Evolutionary conservation across 768 basidiomycete genomes (phyloP), one percentile per base, ranked within the genome.

Genomic region (Tubosaeta brunneosetosa): DNA sequence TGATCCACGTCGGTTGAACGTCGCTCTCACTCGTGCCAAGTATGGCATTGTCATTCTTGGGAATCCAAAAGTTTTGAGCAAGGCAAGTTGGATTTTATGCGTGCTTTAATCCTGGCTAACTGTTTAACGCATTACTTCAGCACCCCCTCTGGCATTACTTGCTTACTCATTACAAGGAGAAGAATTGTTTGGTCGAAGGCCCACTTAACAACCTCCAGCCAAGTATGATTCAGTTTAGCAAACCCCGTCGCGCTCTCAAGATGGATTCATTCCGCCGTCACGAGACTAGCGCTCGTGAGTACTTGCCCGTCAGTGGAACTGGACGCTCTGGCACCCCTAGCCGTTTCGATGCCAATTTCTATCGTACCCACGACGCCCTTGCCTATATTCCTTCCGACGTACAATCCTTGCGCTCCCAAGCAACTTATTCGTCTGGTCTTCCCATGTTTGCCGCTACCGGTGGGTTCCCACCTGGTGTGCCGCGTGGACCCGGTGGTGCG

Each of bases 151-250:
- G 97, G 97, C 93, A 98, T 64, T 94, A 94, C 70, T 84, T 99
- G 44, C 79, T 99, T 52, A 97, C 94, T 2, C 97, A 99, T 67
- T 99, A 95, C 82, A 98, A 98, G 74, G 97, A 98, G 74, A 91
- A 88, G 69, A 82, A 76, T 49, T 86, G 84, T 61, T 84, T 99
- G 49, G 97, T 99, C 27, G 97, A 99, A 66, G 97, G 97, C 2
- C 92, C 97, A 2, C 77, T 99, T 43, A 97, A 83, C 71, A 98
- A 99, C 72, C 75, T 99, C 33, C 97, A 98, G 67, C 78, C 92
- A 6, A 95, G 93, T 72, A 95, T 99, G 94, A 99, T 99, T 55
- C 97, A 98, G 67, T 97, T 99, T 77, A 94, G 91, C 79, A 94
- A 97, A 73, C 97, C 97, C 31, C 84, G 93, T 52, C 86, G 93